Conservation (phyloP, 768 basidiomycete species). For the Macrolepiota dolichaula region DNA sequence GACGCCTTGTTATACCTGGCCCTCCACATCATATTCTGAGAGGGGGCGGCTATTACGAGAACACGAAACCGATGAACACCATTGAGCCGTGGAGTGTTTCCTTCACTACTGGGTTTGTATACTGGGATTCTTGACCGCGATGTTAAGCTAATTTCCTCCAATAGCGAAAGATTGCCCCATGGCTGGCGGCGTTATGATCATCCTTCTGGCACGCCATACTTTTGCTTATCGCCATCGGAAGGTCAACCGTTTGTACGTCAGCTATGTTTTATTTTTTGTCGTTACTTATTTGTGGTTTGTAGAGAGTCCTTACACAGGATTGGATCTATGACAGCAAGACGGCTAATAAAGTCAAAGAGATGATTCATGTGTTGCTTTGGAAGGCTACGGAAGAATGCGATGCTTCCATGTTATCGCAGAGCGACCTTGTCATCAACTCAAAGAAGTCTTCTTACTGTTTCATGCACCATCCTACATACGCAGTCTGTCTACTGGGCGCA, state of each 20-base stretch:
- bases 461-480: neutral
- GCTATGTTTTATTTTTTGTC: neutral
- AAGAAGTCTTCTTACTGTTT: neutral
- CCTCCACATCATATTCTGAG: too few relatives aligned
- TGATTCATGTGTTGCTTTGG: neutral
- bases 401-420: neutral
- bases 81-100: too few relatives aligned
- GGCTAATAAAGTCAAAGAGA: neutral
- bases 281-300: neutral
- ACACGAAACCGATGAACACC: too few relatives aligned
- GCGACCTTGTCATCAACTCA: neutral
- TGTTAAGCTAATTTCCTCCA: too few relatives aligned
- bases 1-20: too few relatives aligned
- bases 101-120: too few relatives aligned
- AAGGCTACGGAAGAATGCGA: neutral
- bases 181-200: neutral
- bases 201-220: neutral
- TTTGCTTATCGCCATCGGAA: neutral
- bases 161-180: neutral
- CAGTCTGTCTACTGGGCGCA: conserved; percentile 1
- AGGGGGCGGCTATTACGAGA: too few relatives aligned
- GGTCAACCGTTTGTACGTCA: neutral
- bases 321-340: neutral
- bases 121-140: too few relatives aligned
- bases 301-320: conserved; percentile 1